Evolutionary conservation across 2,329 filamentous ascomycete genomes (phyloP), one percentile per base, ranked within the genome.

Genomic region (Venturia effusa): DNA sequence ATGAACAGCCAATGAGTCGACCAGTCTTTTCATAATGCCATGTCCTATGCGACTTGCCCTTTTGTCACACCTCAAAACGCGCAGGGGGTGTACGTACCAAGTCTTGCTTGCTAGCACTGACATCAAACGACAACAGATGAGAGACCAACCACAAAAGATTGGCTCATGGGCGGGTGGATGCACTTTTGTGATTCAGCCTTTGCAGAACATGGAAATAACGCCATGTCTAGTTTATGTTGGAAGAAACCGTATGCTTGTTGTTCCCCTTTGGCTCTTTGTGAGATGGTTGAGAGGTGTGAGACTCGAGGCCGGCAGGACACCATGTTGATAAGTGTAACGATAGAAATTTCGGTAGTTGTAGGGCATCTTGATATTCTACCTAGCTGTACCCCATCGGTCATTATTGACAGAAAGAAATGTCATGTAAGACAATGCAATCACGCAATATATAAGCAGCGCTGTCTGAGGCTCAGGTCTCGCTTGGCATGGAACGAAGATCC

Each of bases 81-180:
- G 40, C 59, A 60, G 22, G 57, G 57, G 34, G 13, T 40, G 59
- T 60, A 60, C 59, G 37, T 60, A 41, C 55, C 34, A 43, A 41
- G 37, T 22, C 34, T 60, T 60, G 59, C 57, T 60, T 60, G 34
- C 57, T 34, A 60, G 24, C 32, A 22, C 13, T 13, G 34, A 15
- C 59, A n/a, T 30, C 59, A 60, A 60, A 60, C 59, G 59, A 40
- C 19, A 15, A 13, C n/a, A 37, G 24, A 10, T 19, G 27, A 15
- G 27, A 60, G n/a, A 22, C 24, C 40, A 13, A 60, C 37, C 59
- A 43, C 27, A 40, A 60, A 60, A 15, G 4, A 17, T 30, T 6
- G 34, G 37, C 32, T 40, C n/a, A 32, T 10, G 15, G 27, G n/a
- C 59, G 59, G 59, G 15, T 41, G 37, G 59, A 8, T 60, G 59